Evolutionary conservation across 495 filamentous ascomycete genomes (phyloP).

Genomic region (Penicillium atrosanguineum): DNA sequence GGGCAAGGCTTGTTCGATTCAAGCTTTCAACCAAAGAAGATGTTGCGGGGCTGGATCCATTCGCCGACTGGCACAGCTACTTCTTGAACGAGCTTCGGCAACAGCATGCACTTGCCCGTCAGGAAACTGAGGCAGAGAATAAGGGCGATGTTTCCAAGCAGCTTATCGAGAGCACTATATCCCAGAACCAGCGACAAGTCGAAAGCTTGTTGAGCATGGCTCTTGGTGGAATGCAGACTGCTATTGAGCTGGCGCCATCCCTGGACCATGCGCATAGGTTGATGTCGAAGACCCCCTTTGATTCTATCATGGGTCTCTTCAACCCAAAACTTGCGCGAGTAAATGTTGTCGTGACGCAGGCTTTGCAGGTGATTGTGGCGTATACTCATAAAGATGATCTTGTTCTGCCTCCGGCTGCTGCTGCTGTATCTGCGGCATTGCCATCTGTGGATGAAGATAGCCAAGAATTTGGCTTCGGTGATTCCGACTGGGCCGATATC

Average conservation of each 20-base stretch:
- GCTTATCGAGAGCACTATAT: constrained; percentile 54
- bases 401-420: constrained; percentile 12
- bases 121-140: constrained; percentile 59
- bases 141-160: constrained; percentile 45
- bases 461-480: constrained; percentile 60
- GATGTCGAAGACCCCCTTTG: constrained; percentile 35
- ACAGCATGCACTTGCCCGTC: constrained; percentile 58
- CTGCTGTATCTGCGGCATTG: constrained; percentile 1
- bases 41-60: constrained; percentile 49
- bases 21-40: constrained; percentile 62
- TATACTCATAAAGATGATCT: constrained; percentile 37
- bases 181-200: constrained; percentile 61
- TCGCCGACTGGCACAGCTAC: constrained; percentile 68
- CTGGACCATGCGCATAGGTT: constrained; percentile 36
- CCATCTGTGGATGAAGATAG: constrained; percentile 57
- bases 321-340: constrained; percentile 32
- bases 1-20: constrained; percentile 75
- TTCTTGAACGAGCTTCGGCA: constrained; percentile 53
- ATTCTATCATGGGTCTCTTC: constrained; percentile 37
- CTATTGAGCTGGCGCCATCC: constrained; percentile 40
- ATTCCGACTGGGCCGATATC: constrained; percentile 55
- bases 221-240: constrained; percentile 49
- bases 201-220: constrained; percentile 56
- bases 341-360: constrained; percentile 37
- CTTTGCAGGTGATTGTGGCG: constrained; percentile 34